phyloP scores from a whole-genome alignment of 768 basidiomycete species.

The Lactarius quietus region DNA sequence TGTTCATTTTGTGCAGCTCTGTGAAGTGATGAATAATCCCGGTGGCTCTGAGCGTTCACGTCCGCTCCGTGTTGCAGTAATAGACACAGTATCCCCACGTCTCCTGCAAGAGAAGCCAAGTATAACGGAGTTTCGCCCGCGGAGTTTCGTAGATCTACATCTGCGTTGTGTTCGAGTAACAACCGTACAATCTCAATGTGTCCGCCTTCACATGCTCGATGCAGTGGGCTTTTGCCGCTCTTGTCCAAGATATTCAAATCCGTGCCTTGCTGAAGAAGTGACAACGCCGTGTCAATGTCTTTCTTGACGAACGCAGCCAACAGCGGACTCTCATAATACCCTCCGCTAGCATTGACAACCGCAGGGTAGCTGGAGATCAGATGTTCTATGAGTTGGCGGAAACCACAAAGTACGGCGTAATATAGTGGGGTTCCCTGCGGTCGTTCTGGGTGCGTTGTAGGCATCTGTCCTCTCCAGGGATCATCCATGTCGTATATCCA shows the following conservation, averaged over 20 bases:
- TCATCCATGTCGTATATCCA: slow-evolving; percentile 1
- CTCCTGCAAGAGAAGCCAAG: not conserved
- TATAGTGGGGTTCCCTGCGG: not conserved
- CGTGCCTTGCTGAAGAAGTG: not conserved
- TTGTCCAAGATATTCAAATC: not conserved
- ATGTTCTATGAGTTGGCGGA: not conserved
- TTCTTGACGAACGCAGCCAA: not conserved
- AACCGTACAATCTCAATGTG: not conserved
- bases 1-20: not conserved
- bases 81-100: not conserved
- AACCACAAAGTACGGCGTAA: not conserved
- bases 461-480: not conserved
- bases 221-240: not conserved
- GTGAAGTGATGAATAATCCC: not conserved
- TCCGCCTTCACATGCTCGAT: not conserved
- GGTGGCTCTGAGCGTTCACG: not conserved
- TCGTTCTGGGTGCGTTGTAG: not conserved
- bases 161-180: slow-evolving; percentile 3
- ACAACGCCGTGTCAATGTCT: not conserved
- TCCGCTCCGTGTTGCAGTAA: not conserved
- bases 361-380: not conserved
- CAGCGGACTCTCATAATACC: not conserved
- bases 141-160: not conserved
- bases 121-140: too few species aligned
- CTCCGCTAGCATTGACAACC: not conserved